Percentiles rank a stretch among this genome's conserved stretches.
These are phyloP conservation scores for Epichloe sibirici DNA, from an alignment of 2,329 filamentous ascomycete genomes.

Conservation along the genomic window DNA sequence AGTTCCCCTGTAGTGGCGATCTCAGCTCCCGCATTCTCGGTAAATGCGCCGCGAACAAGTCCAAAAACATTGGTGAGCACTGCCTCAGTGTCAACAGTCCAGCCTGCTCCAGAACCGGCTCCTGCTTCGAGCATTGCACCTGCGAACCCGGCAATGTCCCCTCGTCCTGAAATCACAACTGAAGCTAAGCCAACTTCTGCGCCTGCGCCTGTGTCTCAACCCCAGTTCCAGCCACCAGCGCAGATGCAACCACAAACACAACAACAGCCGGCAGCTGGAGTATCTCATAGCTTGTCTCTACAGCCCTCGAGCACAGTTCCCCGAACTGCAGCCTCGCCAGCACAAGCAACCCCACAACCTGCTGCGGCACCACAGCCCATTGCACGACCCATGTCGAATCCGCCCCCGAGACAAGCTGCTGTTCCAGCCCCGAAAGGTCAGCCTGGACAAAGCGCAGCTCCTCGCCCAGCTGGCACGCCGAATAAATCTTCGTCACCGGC, in stretches of 20 bases:
- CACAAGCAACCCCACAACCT: constrained; percentile 9
- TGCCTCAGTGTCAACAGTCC: neutral
- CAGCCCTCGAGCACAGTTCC: neutral
- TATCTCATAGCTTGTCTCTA: neutral
- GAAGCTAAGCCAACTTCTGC: neutral
- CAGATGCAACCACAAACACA: neutral
- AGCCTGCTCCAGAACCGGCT: neutral
- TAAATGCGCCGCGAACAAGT: neutral
- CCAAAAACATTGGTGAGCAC: neutral
- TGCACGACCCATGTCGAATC: constrained; percentile 12
- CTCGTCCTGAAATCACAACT: constrained; percentile 3
- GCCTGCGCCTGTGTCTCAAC: constrained; percentile 2
- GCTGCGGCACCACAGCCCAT: constrained; percentile 12
- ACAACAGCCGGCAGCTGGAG: neutral
- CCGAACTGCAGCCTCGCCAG: constrained; percentile 5
- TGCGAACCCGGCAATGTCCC: constrained; percentile 9
- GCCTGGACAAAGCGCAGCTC: neutral
- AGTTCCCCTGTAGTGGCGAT: neutral
- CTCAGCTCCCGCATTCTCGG: neutral
- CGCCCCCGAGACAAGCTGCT: constrained; percentile 10
- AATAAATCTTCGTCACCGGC: constrained; percentile 6
- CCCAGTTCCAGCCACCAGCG: constrained; percentile 6
- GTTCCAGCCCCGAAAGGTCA: constrained; percentile 9
- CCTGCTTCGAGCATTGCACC: constrained; percentile 1
- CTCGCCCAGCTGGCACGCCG: constrained; percentile 1